These are phyloP conservation scores for Lagenidium giganteum DNA, from an alignment of 352 stramenopile genomes.

Conservation along the genomic window DNA sequence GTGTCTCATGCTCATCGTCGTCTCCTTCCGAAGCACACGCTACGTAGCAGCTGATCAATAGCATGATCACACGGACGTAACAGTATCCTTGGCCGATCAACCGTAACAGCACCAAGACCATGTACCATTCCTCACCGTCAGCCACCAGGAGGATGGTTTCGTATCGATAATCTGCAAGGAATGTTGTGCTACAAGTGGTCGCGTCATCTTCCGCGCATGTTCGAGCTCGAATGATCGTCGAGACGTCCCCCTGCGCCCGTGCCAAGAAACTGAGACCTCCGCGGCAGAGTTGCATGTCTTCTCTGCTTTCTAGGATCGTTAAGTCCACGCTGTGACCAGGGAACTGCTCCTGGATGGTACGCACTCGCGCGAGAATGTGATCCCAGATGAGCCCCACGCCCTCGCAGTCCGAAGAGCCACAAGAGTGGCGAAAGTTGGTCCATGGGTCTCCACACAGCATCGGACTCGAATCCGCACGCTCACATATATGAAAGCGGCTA, in stretches of 20 bases:
- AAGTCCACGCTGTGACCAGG: constrained; percentile 9
- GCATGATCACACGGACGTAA: constrained; percentile 2
- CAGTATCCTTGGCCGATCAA: constrained; percentile 8
- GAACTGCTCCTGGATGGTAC: constrained; percentile 3
- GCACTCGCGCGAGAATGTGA: constrained; percentile 4
- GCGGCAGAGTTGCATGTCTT: no score
- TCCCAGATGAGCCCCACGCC: constrained; percentile 3
- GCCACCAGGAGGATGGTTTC: no score
- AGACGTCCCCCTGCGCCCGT: no score
- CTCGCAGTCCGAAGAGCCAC: no score
- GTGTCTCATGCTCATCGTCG: no score
- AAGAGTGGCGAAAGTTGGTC: neutral
- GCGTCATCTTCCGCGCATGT: no score
- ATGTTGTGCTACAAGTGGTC: no score
- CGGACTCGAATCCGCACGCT: neutral
- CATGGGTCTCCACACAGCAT: constrained; percentile 4
- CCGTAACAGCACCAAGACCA: neutral
- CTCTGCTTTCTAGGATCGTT: constrained; percentile 17
- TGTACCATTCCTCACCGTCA: constrained; percentile 7
- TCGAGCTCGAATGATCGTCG: no score
- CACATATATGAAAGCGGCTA: neutral
- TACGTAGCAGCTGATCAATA: neutral
- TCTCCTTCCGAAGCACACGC: no score
- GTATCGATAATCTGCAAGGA: no score
- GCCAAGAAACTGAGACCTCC: no score